Evolutionary conservation across 208 protist species (phyloP), one percentile per base, ranked within the genome.

Genomic region (Endotrypanum monterogeii): DNA sequence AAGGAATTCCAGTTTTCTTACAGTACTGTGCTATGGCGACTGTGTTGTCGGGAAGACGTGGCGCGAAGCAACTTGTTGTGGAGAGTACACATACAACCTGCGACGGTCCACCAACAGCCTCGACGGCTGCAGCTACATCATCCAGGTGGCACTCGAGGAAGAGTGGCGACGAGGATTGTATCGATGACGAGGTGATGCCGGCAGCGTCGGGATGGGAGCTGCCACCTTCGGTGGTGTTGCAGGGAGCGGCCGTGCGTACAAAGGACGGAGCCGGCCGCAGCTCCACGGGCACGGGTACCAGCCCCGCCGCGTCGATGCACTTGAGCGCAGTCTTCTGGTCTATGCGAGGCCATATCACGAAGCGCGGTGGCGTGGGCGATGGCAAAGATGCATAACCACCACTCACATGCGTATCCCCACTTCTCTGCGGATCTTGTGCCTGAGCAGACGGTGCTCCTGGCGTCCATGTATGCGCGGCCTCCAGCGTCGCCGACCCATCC

Each of bases 321-420:
- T 99, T 99, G 28, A 99, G 84, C 35, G 95, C 98, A 37, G 98
- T 98, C 79, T 99, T 99, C 78, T 99, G 98, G 80, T 99, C 99
- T 30, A 99, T 97, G 41, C 98, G 88, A 0, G 94, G 84, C 95
- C 96, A 99, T 23, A 99, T 67, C 7, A 99, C 98, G 83, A 92
- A 97, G 16, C 76, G 84, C 28, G 85, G 78, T 1, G 56, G n/a
- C 1, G 60, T 50, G 44, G 44, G 4, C 48, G 35, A 18, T 28
- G 41, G 41, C 62, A 5, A 5, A 25, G 16, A 30, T 44, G 35
- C 25, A 6, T 35, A 20, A 23, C 37, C n/a, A 41, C 50, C 28
- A 52, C 69, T 1, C 9, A 23, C 57, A 48, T 48, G 46, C 9
- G 12, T 20, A 0, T 18, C 58, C 23, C 44, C 58, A 20, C 35